Evolutionary conservation across 2,329 filamentous ascomycete species (phyloP), one percentile per base, ranked within the genome.

Genomic region (Dactylonectria estremocensis): DNA sequence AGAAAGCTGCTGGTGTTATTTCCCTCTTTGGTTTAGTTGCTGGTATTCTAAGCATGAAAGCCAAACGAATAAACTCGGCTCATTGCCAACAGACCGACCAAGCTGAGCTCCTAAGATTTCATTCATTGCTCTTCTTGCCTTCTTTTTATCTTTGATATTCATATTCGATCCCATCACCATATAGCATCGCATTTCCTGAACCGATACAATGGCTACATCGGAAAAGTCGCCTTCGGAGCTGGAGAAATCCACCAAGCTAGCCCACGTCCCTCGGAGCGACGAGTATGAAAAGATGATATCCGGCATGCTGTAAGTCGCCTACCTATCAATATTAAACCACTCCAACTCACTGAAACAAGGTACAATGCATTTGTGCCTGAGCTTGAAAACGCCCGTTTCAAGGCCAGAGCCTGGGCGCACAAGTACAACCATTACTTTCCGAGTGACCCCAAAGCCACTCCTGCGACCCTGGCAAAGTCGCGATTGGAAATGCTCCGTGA

Each of bases 211-310:
- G 72, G 68, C 72, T 3, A 60, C 72, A 0, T 55, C 33, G 8
- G 48, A 61, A 18, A 74, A 69, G 35, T 69, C 65, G 9, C 33
- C 9, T 3, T 13, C 9, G 6, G 72, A 74, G 56, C 28, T 74
- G 24, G 63, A 67, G 0, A 74, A 74, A 35, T 65, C 72, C 4
- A 54, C 59, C 7, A 66, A 62, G 37, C 77, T 89, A 11, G 79
- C 83, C 10, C 83, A 89, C 67, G 80, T 86, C 2, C 88, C 88
- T 0, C 88, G 85, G 82, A 86, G 87, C 66, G 88, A 90, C 8
- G 86, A 90, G 67, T 91, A 90, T 61, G 87, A 91, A 74, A 88
- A 87, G 74, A 91, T 91, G 88, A 87, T 91, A 54, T 90, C 88
- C 0, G 88, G 89, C 31, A 88, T 90, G 81, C 81, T 90, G 87